phyloP scores from a whole-genome alignment of 169 alveolate genomes.

The Plasmodium inui region DNA sequence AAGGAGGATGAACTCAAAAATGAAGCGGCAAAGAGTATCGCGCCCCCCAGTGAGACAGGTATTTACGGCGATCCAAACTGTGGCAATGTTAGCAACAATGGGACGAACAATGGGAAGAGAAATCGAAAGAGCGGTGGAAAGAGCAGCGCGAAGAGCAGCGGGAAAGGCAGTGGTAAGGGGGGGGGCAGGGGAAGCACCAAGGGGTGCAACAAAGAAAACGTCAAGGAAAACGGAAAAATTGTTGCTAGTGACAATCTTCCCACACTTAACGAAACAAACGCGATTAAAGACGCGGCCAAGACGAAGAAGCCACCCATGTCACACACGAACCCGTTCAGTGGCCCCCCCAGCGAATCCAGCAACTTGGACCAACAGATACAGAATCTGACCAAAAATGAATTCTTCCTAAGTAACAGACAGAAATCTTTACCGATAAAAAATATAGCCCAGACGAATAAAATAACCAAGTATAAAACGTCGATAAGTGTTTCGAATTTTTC shows the following conservation, averaged over 20 bases:
- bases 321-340: conserved; percentile 5
- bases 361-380: conserved; percentile 1
- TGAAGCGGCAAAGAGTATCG: background rate
- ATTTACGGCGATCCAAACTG: background rate
- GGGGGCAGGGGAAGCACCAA: background rate
- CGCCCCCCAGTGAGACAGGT: background rate
- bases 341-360: background rate
- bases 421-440: conserved; percentile 53
- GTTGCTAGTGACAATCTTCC: background rate
- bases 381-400: background rate
- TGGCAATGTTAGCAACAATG: background rate
- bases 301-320: background rate
- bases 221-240: background rate
- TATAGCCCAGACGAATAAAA: conserved; percentile 16
- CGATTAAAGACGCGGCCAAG: background rate
- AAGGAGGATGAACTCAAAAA: background rate
- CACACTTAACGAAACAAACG: background rate
- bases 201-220: background rate
- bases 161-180: background rate
- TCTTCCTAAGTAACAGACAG: conserved; percentile 13
- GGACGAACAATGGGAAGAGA: background rate
- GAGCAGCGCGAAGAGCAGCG: background rate
- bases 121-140: background rate
- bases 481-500: conserved; percentile 40
- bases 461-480: conserved; percentile 62